Conservation (phyloP, 306 rosid species). For the Fragaria vesca region DNA sequence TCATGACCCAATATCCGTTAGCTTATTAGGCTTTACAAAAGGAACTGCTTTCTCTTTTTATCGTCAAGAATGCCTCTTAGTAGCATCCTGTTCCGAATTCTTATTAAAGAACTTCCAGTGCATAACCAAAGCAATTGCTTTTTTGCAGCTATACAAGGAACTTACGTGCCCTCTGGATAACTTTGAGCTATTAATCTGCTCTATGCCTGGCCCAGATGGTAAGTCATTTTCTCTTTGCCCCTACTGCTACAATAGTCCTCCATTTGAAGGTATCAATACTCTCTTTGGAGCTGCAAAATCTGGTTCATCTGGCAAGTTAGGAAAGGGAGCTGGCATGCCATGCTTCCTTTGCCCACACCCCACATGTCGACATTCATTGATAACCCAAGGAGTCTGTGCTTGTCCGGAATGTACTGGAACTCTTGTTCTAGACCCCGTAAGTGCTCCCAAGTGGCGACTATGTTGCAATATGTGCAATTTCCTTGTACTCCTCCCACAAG, state of each 20-base stretch:
- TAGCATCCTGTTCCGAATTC: not conserved
- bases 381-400: constrained; percentile 85
- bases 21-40: not conserved
- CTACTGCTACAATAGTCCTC: constrained; percentile 93
- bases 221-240: constrained; percentile 93
- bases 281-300: constrained; percentile 56
- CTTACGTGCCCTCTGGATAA: constrained; percentile 88
- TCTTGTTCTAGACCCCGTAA: constrained; percentile 79
- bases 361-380: constrained; percentile 77
- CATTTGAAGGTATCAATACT: constrained; percentile 84
- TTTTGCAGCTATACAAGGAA: constrained; percentile 83
- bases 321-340: constrained; percentile 96
- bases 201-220: constrained; percentile 87
- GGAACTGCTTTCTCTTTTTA: not conserved
- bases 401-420: constrained; percentile 97
- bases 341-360: constrained; percentile 95
- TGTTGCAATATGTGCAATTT: constrained; percentile 86
- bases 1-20: not conserved
- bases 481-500: constrained; percentile 84
- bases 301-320: constrained; percentile 53
- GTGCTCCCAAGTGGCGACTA: constrained; percentile 92
- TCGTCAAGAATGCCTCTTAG: not conserved
- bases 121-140: not conserved
- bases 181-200: constrained; percentile 83
- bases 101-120: not conserved